Evolutionary conservation across 768 basidiomycete genomes (phyloP), one percentile per base, ranked within the genome.

Genomic region (Mycena belliarum): DNA sequence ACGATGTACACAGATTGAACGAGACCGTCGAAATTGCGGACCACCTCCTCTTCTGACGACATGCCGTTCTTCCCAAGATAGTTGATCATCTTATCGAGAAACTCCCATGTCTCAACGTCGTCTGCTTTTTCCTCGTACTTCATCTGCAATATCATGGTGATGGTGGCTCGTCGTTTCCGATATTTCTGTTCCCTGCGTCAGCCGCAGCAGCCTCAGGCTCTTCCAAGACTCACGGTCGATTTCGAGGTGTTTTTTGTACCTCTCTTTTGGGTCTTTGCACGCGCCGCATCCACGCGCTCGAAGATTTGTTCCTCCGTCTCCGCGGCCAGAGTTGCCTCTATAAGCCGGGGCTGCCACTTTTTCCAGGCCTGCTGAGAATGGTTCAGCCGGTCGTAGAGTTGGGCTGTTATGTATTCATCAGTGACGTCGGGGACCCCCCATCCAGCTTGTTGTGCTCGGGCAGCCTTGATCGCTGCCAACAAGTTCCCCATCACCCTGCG

Each of bases 41-140:
- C 26, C 2, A 26, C 44, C 2, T 40, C 26, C 14, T 63, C 61
- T 23, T 63, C 61, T 10, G 61, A 63, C 8, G 61, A 63, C 61
- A 63, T 63, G 2, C 61, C 57, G 16, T 20, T 49, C 6, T 52
- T 8, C 14, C 23, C 32, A 9, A 63, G 51, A 23, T 44, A 18
- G 2, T 63, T 8, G 4, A 63, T 23, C 4, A 63, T 8, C 6
- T n/a, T 3, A 12, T 32, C 10, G 26, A 63, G 44, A 21, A 54
- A 56, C 25, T 52, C 18, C 57, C 61, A 63, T 5, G 48, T 33
- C 6, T 6, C 47, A 18, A 63, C 29, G n/a, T 63, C 61, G 4
- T 7, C 2, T 26, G 21, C 12, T 33, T 49, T 3, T 18, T 16
- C 1, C 35, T 28, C 15, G 12, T 15, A 29, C 42, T 63, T 59